phyloP scores from a whole-genome alignment of 2,329 filamentous ascomycete species.

The Pestalotiopsis sp. region DNA sequence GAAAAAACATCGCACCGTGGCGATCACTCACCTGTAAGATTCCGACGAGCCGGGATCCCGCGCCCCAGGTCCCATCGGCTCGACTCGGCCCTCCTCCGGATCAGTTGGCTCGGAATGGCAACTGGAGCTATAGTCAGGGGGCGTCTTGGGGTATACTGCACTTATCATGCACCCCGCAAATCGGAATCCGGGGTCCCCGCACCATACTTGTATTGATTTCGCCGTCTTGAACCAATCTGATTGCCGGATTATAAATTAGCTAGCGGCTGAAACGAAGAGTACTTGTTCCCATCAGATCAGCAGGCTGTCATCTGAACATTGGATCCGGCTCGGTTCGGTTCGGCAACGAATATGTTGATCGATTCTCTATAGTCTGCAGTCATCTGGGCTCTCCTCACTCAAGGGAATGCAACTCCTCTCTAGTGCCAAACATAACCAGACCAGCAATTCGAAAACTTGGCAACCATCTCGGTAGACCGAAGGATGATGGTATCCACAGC shows the following conservation, averaged over 20 bases:
- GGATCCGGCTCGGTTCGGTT: neutral
- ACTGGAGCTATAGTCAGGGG: neutral
- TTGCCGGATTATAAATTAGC: neutral
- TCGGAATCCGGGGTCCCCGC: neutral
- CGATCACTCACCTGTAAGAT: neutral
- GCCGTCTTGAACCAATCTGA: neutral
- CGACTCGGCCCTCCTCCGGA: neutral
- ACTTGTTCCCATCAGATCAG: neutral
- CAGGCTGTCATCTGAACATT: neutral
- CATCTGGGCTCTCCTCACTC: neutral
- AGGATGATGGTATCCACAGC: neutral
- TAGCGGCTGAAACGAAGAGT: neutral
- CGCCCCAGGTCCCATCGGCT: neutral
- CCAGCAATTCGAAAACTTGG: neutral
- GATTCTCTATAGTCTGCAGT: neutral
- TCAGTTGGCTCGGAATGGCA: neutral
- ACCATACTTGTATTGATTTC: neutral
- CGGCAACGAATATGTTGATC: neutral
- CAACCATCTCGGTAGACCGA: neutral
- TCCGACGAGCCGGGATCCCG: neutral
- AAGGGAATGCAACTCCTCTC: neutral
- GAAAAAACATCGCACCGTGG: neutral
- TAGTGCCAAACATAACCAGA: neutral
- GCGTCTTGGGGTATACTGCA: neutral
- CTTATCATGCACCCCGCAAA: neutral